Evolutionary conservation across 331 rosid genomes (phyloP).

Genomic region (Spiraea crenata): DNA sequence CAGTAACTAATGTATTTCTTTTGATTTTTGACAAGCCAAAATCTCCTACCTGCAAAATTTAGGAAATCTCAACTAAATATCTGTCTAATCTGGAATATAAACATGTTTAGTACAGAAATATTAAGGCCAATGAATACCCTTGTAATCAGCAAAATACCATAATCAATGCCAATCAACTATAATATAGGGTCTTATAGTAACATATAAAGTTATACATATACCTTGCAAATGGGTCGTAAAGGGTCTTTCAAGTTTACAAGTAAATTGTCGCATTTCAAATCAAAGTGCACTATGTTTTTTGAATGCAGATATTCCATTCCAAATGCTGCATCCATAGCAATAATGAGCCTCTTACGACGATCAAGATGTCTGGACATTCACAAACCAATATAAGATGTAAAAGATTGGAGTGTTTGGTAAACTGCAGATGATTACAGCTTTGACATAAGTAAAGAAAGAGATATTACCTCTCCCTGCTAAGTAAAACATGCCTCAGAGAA

Average conservation of each 20-base stretch:
- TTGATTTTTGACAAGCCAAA: conserved; percentile 57
- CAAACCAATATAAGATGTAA: conserved; percentile 4
- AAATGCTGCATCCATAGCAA: conserved; percentile 93
- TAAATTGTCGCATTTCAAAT: conserved; percentile 89
- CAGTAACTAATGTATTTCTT: conserved; percentile 49
- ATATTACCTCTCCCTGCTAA: conserved; percentile 46
- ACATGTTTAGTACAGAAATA: neutral
- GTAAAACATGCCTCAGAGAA: conserved; percentile 72
- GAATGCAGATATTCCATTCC: conserved; percentile 96
- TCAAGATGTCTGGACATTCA: conserved; percentile 37
- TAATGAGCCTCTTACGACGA: conserved; percentile 50
- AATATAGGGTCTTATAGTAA: neutral
- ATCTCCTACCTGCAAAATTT: conserved; percentile 46
- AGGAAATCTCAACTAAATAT: conserved; percentile 9
- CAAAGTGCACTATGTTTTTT: conserved; percentile 92
- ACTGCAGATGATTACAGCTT: conserved; percentile 12
- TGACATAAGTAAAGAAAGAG: conserved; percentile 15
- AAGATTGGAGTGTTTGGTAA: conserved; percentile 10
- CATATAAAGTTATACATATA: conserved; percentile 12
- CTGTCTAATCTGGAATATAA: conserved; percentile 2
- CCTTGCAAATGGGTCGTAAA: conserved; percentile 91
- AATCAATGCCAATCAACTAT: neutral
- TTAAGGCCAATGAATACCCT: neutral
- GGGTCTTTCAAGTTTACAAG: conserved; percentile 88
- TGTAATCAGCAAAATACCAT: neutral